Conservation (phyloP, 257 asterid species). For the Striga asiatica region DNA sequence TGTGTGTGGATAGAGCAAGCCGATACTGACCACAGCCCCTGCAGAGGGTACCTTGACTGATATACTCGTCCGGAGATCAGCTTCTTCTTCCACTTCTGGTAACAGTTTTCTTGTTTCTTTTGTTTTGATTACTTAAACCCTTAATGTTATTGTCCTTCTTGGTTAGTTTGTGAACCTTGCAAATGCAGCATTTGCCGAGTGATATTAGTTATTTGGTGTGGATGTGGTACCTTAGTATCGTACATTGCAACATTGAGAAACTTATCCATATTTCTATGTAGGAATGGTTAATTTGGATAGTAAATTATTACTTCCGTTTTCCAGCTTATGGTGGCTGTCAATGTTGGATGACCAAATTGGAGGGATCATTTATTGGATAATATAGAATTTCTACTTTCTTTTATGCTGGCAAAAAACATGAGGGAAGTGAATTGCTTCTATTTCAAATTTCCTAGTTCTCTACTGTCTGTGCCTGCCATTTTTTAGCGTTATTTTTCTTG, state of each 20-base stretch:
- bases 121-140: no score
- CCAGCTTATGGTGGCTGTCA: no score
- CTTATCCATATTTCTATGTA: neutral
- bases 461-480: neutral
- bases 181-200: neutral
- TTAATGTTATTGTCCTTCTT: neutral
- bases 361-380: no score
- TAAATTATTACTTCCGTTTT: no score
- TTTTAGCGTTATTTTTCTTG: neutral
- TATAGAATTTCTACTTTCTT: no score
- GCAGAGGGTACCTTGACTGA: constrained; percentile 79
- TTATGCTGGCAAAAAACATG: neutral
- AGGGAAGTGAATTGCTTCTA: neutral
- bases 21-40: constrained; percentile 65
- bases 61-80: constrained; percentile 60
- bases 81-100: constrained; percentile 62
- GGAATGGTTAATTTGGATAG: no score
- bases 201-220: constrained; percentile 7
- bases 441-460: neutral
- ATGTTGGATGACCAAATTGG: no score
- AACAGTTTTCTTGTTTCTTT: neutral
- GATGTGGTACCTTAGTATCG: neutral
- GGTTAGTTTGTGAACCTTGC: constrained; percentile 2
- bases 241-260: neutral
- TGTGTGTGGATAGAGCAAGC: constrained; percentile 44